Conservation (phyloP, 2,329 filamentous ascomycete genomes). For the Pezicula neosporulosa region DNA sequence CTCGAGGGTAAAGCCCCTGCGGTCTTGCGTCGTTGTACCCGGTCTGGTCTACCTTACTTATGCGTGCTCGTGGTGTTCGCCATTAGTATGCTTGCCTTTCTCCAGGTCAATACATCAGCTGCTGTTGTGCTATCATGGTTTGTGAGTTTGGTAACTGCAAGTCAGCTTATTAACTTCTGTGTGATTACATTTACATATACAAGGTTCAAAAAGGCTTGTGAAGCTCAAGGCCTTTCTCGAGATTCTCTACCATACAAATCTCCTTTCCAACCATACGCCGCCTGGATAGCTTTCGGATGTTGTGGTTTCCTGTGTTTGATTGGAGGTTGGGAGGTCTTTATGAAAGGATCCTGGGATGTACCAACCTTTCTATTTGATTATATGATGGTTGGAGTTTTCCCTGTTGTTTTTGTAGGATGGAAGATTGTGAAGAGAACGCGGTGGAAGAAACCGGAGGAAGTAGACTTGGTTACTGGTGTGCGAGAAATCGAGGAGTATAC, state of each 20-base stretch:
- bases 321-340: constrained; percentile 58
- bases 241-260: constrained; percentile 46
- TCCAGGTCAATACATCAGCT: constrained; percentile 54
- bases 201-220: constrained; percentile 50
- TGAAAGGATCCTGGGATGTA: constrained; percentile 50
- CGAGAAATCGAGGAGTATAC: constrained; percentile 61
- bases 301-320: constrained; percentile 58
- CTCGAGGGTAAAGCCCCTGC: constrained; percentile 43
- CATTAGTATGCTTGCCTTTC: constrained; percentile 57
- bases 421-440: constrained; percentile 57
- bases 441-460: constrained; percentile 46
- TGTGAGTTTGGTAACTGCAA: constrained; percentile 52
- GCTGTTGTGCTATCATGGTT: constrained; percentile 60
- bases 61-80: constrained; percentile 52
- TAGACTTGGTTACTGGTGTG: constrained; percentile 51
- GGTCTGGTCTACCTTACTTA: constrained; percentile 56
- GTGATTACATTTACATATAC: constrained; percentile 53
- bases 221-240: constrained; percentile 39
- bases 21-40: constrained; percentile 45
- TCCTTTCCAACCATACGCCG: constrained; percentile 52
- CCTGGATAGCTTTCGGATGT: constrained; percentile 47
- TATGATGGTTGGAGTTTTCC: constrained; percentile 59
- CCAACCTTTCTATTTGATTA: constrained; percentile 57
- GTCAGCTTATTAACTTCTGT: constrained; percentile 50
- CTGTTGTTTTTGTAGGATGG: constrained; percentile 55